Evolutionary conservation across 148 eudicot species (phyloP), one percentile per base, ranked within the genome.

Genomic region (Rheum nobile): DNA sequence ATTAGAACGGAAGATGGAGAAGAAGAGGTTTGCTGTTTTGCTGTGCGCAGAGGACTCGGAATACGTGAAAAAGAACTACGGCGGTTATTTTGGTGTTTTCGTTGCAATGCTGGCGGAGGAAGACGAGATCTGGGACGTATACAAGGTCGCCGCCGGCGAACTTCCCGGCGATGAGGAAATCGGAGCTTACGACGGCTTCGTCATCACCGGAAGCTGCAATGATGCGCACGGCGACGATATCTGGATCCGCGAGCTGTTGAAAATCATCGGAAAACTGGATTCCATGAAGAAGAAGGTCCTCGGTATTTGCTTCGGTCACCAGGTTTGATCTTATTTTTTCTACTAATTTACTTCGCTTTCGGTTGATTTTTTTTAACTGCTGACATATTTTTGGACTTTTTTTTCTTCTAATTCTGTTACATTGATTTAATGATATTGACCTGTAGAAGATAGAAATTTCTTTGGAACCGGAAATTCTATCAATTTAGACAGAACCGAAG

Each of bases 271-370:
- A 19, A 78, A 71, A 29, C 77, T 95, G 83, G 88, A 87, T 78
- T 79, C 80, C 12, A 44, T 87, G 88, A 90, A 95, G 77, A 95
- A 87, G 63, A 90, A 78, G 42, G 82, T 95, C 14, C 92, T 95
- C 28, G 99, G 99, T 24, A 85, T 95, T 76, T 95, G 99, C 85
- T 95, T 95, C 74, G 99, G 99, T 17, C 99, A 95, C 73, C 99
- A 95, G 96, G 99, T 91, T 61, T 14, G 21, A 19, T 3, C 13
- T 26, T 21, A 1, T 17, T 3, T 28, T 17, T 67, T 17, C n/a
- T n/a, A n/a, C 13, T 50, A 1, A 35, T 47, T 29, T 42, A 13
- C 3, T 32, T 42, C 17, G 21, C 11, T 46, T 35, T 29, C 4
- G 42, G 8, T 13, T 0, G n/a, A 0, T 22, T 44, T 24, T 8